Evolutionary conservation across 2,329 filamentous ascomycete species (phyloP).

Genomic region (Calonectria crousiana): DNA sequence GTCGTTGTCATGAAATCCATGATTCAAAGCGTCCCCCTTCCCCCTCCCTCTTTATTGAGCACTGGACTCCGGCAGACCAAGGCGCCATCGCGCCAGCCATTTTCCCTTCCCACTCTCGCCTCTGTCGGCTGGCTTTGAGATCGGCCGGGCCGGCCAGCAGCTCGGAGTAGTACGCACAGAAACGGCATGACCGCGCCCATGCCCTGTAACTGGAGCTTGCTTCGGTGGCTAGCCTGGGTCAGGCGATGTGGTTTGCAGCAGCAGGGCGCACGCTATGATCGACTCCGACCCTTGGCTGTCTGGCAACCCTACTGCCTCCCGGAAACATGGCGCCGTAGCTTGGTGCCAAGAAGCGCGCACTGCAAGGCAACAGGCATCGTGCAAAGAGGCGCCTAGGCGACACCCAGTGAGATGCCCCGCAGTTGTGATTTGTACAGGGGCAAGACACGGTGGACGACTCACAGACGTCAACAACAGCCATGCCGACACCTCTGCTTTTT

Average conservation of each 20-base stretch:
- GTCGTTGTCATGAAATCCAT: background rate
- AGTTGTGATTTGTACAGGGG: slow-evolving; percentile 5
- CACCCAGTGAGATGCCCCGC: background rate
- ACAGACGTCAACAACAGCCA: slow-evolving; percentile 2
- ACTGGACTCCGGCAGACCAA: slow-evolving; percentile 19
- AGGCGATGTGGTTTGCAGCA: slow-evolving; percentile 20
- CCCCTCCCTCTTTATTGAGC: slow-evolving; percentile 9
- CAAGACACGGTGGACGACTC: slow-evolving; percentile 9
- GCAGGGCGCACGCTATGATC: slow-evolving; percentile 16
- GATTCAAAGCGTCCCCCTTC: background rate
- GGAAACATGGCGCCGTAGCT: slow-evolving; percentile 7
- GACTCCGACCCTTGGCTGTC: slow-evolving; percentile 11
- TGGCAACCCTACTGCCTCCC: background rate
- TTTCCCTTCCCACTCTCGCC: slow-evolving; percentile 1
- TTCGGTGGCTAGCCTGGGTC: slow-evolving; percentile 10
- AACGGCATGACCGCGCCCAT: slow-evolving; percentile 16
- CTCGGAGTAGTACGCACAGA: background rate
- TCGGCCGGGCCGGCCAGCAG: background rate
- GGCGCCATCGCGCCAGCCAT: slow-evolving; percentile 8
- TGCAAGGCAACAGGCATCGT: background rate
- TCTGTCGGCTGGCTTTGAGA: slow-evolving; percentile 3
- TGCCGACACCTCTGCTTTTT: background rate
- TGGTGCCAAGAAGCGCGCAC: slow-evolving; percentile 10
- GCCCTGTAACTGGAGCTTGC: slow-evolving; percentile 5
- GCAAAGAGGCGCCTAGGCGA: slow-evolving; percentile 1